These are phyloP conservation scores for Solanum gracilifrons DNA, from an alignment of 257 asterid species.

Conservation along the genomic window DNA sequence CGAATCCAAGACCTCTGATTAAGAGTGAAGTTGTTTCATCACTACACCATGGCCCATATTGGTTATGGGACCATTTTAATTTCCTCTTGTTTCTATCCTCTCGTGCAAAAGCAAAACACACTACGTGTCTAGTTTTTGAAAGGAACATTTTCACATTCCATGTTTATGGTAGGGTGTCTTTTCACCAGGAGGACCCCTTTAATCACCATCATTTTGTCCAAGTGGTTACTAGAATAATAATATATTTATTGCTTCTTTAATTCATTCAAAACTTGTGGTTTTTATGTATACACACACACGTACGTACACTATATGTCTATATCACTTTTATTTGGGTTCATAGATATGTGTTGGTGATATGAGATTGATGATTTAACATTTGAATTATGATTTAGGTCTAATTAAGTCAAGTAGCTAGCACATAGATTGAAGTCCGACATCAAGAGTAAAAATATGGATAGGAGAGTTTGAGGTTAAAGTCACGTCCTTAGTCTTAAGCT, in stretches of 20 bases:
- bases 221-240: not conserved
- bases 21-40: too few species aligned
- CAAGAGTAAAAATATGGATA: not conserved
- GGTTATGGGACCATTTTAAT: not conserved
- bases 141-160: not conserved
- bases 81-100: not conserved
- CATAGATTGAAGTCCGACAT: not conserved
- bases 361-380: not conserved
- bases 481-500: not conserved
- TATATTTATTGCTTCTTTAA: not conserved
- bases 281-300: not conserved
- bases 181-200: not conserved
- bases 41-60: too few species aligned
- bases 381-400: not conserved
- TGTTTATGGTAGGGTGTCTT: not conserved
- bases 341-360: not conserved
- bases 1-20: too few species aligned
- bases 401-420: not conserved
- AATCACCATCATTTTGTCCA: not conserved
- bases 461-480: not conserved
- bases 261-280: not conserved
- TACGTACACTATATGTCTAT: not conserved
- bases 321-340: not conserved
- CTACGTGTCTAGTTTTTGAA: not conserved
- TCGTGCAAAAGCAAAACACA: not conserved